Percentiles rank a stretch among this genome's conserved stretches.
Evolutionary conservation across 2,329 filamentous ascomycete genomes (phyloP).

Genomic region (Ophiocordyceps sinensis): DNA sequence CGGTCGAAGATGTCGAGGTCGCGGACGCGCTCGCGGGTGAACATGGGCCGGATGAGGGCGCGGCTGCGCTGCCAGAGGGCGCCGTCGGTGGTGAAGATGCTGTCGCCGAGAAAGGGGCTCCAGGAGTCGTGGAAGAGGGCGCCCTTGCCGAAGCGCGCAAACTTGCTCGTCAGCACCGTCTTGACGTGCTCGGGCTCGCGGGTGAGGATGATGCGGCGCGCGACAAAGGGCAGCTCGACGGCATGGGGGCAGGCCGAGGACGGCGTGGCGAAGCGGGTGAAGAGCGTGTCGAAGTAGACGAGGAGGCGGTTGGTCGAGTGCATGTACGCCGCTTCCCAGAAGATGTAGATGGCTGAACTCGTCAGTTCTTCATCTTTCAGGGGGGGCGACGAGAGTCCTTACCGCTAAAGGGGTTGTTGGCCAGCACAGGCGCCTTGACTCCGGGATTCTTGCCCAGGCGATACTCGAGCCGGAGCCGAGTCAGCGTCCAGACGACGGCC

Average conservation of each 20-base stretch:
- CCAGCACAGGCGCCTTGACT: slow-evolving; percentile 3
- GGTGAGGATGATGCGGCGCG: slow-evolving; percentile 55
- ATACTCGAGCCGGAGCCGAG: slow-evolving; percentile 2
- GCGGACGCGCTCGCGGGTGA: slow-evolving; percentile 69
- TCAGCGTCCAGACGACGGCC: slow-evolving; percentile 2
- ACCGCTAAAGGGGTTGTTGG: slow-evolving; percentile 4
- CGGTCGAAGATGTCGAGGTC: slow-evolving; percentile 66
- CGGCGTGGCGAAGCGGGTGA: slow-evolving; percentile 1
- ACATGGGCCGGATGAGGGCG: slow-evolving; percentile 71
- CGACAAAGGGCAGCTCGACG: slow-evolving; percentile 40
- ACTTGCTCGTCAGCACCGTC: slow-evolving; percentile 76
- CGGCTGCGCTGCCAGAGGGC: slow-evolving; percentile 64
- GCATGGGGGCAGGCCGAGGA: slow-evolving; percentile 1
- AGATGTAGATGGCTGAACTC: slow-evolving; percentile 2
- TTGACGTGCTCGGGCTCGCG: slow-evolving; percentile 84
- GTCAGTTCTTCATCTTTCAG: too few species aligned
- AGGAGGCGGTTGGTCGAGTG: slow-evolving; percentile 7
- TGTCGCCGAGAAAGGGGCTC: slow-evolving; percentile 58
- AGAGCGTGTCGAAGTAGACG: slow-evolving; percentile 4
- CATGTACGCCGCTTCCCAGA: slow-evolving; percentile 5
- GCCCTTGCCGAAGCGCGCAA: slow-evolving; percentile 72
- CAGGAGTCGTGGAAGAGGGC: slow-evolving; percentile 59
- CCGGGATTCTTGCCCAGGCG: slow-evolving; percentile 3
- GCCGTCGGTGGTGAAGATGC: slow-evolving; percentile 71
- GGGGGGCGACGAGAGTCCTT: too few species aligned